Base-by-base conservation (phyloP, 495 filamentous ascomycete species). In the Aspergillus incahuasiensis region DNA sequence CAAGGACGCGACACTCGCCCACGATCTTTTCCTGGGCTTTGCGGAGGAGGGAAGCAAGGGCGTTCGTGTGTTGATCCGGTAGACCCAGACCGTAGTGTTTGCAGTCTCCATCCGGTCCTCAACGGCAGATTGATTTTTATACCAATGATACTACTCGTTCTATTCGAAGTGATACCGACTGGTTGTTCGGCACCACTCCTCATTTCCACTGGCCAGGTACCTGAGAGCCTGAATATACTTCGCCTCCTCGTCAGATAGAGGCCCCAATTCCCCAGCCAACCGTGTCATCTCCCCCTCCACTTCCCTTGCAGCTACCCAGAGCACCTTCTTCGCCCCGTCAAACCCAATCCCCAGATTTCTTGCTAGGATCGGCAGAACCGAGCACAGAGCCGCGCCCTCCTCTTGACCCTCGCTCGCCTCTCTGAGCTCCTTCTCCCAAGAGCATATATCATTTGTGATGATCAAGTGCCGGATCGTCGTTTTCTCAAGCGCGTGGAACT, bases 21-120 rank as follows among this genome's bases (percentile, higher is more conserved):
- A 58, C 19, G 56, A 58, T 42, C 50, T 58, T 1, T 58, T 58
- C 20, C 21, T 58, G 32, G 49, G 49, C 0, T 58, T 54, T 19
- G 44, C 56, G 24, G 53, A 21, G 44, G 34, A 44, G 48, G 44
- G 48, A 6, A 54, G 56, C 16, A 58, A 58, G 21, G 56, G 56
- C 6, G 50, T 54, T 19, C 50, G 56, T 21, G 56, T 58, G 6
- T 16, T 58, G 16, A 25, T 58, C 0, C 18, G 44, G 11, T 58
- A 43, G 15, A 24, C 32, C 9, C 28, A 11, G 12, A 35, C 12
- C 2, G 32, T 11, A 35, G 32, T 7, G 3, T 11, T 35, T 35
- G 9, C 32, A 2, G 6, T 2, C 13, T 12, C 2, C 32, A 6
- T 35, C 2, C 12, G 32, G 3, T 35, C 13, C 4, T 11, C 2